phyloP scores from a whole-genome alignment of 2,329 filamentous ascomycete genomes.

The Eutypella sp. region DNA sequence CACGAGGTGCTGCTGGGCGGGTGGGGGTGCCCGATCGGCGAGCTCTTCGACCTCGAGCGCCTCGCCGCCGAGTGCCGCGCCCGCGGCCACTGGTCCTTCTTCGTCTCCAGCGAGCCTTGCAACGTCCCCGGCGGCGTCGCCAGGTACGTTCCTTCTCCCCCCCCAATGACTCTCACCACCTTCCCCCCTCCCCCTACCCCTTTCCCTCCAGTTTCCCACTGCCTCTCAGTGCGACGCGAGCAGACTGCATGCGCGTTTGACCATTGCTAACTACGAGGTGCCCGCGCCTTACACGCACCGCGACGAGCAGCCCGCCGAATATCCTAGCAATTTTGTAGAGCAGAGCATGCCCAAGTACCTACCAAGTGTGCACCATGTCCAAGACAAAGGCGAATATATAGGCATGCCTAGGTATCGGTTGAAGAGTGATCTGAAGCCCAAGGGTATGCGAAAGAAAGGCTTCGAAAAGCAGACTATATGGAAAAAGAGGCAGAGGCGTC shows the following conservation, averaged over 20 bases:
- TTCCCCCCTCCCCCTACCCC: background rate
- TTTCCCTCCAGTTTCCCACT: conserved; percentile 1
- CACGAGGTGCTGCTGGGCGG: conserved; percentile 45
- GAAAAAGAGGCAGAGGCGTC: too few relatives aligned
- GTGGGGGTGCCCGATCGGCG: conserved; percentile 47
- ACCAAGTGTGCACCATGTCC: too few relatives aligned
- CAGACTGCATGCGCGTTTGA: too few relatives aligned
- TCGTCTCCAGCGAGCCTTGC: conserved; percentile 41
- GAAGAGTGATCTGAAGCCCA: too few relatives aligned
- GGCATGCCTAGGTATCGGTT: too few relatives aligned
- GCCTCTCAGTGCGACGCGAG: too few relatives aligned
- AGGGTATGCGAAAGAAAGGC: too few relatives aligned
- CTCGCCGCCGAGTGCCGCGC: conserved; percentile 35
- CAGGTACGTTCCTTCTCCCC: conserved; percentile 12
- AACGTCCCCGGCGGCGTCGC: conserved; percentile 37
- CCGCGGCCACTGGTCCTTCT: conserved; percentile 38
- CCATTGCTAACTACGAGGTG: too few relatives aligned
- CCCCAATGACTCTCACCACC: background rate
- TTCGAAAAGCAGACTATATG: too few relatives aligned
- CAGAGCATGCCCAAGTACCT: too few relatives aligned
- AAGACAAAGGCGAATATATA: background rate
- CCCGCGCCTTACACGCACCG: too few relatives aligned
- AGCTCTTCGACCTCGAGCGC: conserved; percentile 44
- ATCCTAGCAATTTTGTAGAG: conserved; percentile 31
- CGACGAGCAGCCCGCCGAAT: conserved; percentile 29